Evolutionary conservation across 2,329 filamentous ascomycete genomes (phyloP).

Genomic region (Phyllosticta citriasiana): DNA sequence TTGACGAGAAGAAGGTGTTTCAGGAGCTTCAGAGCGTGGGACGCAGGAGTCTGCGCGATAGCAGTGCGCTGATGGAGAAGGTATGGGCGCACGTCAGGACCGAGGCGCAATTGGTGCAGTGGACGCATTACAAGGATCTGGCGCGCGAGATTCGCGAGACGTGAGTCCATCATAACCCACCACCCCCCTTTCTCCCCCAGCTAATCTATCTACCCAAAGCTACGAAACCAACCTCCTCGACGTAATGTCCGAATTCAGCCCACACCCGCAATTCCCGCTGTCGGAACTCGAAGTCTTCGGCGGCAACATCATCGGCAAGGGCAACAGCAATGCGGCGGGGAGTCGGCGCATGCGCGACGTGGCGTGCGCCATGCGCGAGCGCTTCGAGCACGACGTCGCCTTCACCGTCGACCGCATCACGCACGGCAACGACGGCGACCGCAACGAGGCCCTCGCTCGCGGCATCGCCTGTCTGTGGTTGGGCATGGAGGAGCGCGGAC

Average conservation of each 20-base stretch:
- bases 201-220: constrained; percentile 19
- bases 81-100: constrained; percentile 33
- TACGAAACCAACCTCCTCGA: constrained; percentile 45
- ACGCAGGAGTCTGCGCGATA: constrained; percentile 13
- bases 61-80: constrained; percentile 15
- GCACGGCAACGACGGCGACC: constrained; percentile 24
- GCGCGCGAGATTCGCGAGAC: constrained; percentile 35
- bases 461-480: constrained; percentile 42
- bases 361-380: constrained; percentile 27
- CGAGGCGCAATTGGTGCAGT: constrained; percentile 30
- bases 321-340: constrained; percentile 30
- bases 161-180: constrained; percentile 24
- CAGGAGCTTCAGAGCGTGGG: constrained; percentile 18
- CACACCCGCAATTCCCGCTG: constrained; percentile 20
- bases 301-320: constrained; percentile 46
- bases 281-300: constrained; percentile 39
- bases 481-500: constrained; percentile 26
- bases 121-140: constrained; percentile 30
- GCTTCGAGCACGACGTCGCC: constrained; percentile 31
- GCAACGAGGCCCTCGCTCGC: constrained; percentile 36
- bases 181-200: background rate
- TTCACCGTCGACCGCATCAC: constrained; percentile 36
- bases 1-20: constrained; percentile 61
- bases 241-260: constrained; percentile 33
- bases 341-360: constrained; percentile 22